Evolutionary conservation across 1,139 yeast genomes (phyloP).

Genomic region (Pichiaceae sp.): DNA sequence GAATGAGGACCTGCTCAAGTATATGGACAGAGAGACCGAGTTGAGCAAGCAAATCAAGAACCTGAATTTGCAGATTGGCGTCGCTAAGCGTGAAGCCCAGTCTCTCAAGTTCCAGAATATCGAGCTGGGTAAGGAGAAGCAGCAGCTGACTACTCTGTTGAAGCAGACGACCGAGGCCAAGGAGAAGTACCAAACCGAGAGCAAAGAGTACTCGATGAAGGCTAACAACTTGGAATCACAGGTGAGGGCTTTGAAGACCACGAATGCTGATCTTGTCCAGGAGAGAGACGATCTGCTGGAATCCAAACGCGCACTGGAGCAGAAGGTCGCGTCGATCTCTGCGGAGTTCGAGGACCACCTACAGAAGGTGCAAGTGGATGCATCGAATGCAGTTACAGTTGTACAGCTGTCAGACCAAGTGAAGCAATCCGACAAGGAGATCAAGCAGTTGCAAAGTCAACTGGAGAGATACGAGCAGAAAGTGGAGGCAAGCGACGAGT

Average conservation of each 20-base stretch:
- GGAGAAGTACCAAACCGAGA: slow-evolving; percentile 34
- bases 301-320: slow-evolving; percentile 40
- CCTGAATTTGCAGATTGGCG: slow-evolving; percentile 54
- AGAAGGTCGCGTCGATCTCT: slow-evolving; percentile 34
- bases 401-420: slow-evolving; percentile 29
- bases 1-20: slow-evolving; percentile 47
- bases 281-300: slow-evolving; percentile 44
- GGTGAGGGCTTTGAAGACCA: slow-evolving; percentile 40
- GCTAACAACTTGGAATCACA: slow-evolving; percentile 43
- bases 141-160: slow-evolving; percentile 35
- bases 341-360: slow-evolving; percentile 37
- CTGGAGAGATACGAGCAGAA: slow-evolving; percentile 27
- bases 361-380: slow-evolving; percentile 26
- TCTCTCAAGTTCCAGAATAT: slow-evolving; percentile 46
- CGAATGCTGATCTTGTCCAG: slow-evolving; percentile 39
- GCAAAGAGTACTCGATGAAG: slow-evolving; percentile 36
- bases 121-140: slow-evolving; percentile 42
- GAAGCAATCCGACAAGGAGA: slow-evolving; percentile 31
- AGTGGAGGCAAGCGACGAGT: slow-evolving; percentile 7
- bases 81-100: slow-evolving; percentile 36
- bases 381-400: slow-evolving; percentile 19
- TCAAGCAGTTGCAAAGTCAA: slow-evolving; percentile 23
- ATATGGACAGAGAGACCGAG: slow-evolving; percentile 55
- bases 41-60: slow-evolving; percentile 58
- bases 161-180: slow-evolving; percentile 40